These are phyloP conservation scores for Apiospora koreana DNA, from an alignment of 2,329 filamentous ascomycete genomes.

Conservation along the genomic window DNA sequence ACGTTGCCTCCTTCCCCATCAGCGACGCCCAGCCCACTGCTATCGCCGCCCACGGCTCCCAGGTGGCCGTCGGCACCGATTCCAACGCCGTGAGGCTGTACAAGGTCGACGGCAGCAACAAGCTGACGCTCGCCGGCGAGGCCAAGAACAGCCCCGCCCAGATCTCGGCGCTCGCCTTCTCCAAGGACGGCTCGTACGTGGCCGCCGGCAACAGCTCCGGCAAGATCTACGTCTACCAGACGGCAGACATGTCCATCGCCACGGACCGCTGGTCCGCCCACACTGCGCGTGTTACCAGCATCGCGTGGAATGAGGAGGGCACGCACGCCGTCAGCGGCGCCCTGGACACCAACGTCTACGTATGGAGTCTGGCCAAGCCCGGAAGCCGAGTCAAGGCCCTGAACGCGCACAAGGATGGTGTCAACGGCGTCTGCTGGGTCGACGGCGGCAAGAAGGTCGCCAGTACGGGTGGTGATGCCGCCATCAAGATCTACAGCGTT, in stretches of 20 bases:
- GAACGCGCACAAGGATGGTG: constrained; percentile 95
- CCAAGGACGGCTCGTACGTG: constrained; percentile 71
- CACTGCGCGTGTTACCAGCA: constrained; percentile 57
- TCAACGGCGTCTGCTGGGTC: constrained; percentile 84
- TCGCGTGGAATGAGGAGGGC: constrained; percentile 76
- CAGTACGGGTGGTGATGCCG: constrained; percentile 83
- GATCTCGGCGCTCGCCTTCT: constrained; percentile 83
- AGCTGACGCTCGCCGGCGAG: constrained; percentile 54
- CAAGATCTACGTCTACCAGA: constrained; percentile 82
- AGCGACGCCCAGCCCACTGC: constrained; percentile 64
- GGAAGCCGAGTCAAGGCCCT: constrained; percentile 80
- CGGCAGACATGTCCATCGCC: constrained; percentile 61
- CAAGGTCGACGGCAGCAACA: constrained; percentile 57
- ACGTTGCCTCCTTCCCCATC: constrained; percentile 60
- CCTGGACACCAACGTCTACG: constrained; percentile 87
- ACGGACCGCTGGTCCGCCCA: constrained; percentile 73
- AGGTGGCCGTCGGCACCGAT: constrained; percentile 75
- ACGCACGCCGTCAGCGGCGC: constrained; percentile 81
- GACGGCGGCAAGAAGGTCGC: constrained; percentile 66
- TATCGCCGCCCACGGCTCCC: constrained; percentile 67
- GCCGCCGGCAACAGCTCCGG: constrained; percentile 83
- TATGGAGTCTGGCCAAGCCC: constrained; percentile 86
- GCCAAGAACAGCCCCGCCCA: constrained; percentile 69
- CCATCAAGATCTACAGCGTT: constrained; percentile 85
- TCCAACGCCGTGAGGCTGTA: constrained; percentile 78